Evolutionary conservation across 148 eudicot species (phyloP), one percentile per base, ranked within the genome.

Genomic region (Dianthus caryophyllus): DNA sequence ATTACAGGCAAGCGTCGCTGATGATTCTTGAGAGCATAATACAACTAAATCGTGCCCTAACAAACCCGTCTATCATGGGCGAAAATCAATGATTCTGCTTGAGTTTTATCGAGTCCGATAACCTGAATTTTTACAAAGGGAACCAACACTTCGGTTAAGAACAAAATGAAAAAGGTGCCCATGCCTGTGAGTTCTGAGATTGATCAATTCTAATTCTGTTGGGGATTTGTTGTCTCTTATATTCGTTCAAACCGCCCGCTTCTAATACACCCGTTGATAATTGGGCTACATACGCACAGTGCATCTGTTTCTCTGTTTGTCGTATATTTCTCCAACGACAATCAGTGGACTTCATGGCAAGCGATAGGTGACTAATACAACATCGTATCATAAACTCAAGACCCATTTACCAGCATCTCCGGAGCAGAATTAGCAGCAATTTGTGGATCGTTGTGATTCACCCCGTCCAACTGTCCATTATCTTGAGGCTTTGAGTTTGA

Each of bases 351-450:
- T 2, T 41, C 11, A 41, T 1, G 52, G 55, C 44, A 58, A 22
- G 17, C 29, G 20, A 17, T 46, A 29, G 29, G 13, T 10, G 33
- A 48, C 8, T 59, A 21, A 54, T 24, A 38, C 15, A 20, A 61
- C 25, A n/a, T 50, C 51, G 11, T 22, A 29, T 18, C 36, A 64
- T 41, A 10, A 39, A 43, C 24, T 76, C 68, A 87, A 21, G 98
- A 89, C 43, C 96, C 98, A 73, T 80, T 85, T 17, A 84, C 87
- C 52, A 84, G 71, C 95, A 83, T 90, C 61, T 93, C 92, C 0
- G 86, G 74, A 17, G 96, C 78, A 41, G 89, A 71, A 31, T 68
- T 82, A 8, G 88, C 72, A 0, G 87, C 77, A 50, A 81, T 61
- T 25, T 75, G 70, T 1, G 79, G 72, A 67, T 57, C 67, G 25